phyloP scores from a whole-genome alignment of 2,329 filamentous ascomycete genomes.

The Tolypocladium endophyticum region DNA sequence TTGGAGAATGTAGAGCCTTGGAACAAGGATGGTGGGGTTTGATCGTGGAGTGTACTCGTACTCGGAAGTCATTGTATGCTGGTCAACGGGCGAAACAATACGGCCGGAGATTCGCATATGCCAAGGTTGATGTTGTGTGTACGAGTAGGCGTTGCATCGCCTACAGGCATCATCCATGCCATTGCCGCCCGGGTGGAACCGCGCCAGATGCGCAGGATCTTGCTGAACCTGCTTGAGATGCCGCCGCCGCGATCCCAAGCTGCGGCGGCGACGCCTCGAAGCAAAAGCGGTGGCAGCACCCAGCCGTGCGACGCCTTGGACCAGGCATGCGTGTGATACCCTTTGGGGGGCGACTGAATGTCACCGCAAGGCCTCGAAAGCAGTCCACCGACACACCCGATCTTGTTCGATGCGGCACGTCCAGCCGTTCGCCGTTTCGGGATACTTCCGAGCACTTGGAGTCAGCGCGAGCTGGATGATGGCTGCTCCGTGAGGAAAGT shows the following conservation, averaged over 20 bases:
- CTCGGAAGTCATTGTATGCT: neutral
- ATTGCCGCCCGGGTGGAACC: neutral
- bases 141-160: neutral
- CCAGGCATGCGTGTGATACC: neutral
- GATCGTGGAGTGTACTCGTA: neutral
- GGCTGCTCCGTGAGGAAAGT: neutral
- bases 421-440: neutral
- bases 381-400: neutral
- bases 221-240: neutral
- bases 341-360: neutral
- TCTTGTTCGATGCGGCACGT: neutral
- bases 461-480: neutral
- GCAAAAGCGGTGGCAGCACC: neutral
- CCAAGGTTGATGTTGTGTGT: neutral
- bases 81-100: neutral
- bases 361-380: neutral
- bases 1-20: neutral
- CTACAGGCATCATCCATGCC: neutral
- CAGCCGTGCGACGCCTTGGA: neutral
- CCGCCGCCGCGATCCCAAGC: neutral
- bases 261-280: neutral
- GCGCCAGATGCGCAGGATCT: neutral
- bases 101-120: neutral
- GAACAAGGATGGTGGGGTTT: neutral
- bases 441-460: neutral